A percentile compares a stretch with the other conserved stretches of the same genome.
Conservation (phyloP, 2,329 filamentous ascomycete species). For the Peltaster fructicola region DNA sequence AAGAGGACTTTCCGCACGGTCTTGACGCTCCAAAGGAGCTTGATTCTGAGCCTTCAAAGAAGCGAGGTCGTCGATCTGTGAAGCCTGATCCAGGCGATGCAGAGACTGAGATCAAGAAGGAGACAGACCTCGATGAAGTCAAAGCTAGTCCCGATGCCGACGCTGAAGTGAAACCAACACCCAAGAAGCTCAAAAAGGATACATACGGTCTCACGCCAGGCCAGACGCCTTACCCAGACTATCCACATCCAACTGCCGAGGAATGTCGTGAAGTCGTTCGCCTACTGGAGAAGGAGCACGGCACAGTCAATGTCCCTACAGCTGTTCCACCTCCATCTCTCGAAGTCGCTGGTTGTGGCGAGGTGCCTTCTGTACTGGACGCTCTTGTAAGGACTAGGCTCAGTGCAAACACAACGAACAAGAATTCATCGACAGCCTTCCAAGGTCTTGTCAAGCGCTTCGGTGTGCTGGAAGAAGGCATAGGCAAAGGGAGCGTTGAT, state of each 20-base stretch:
- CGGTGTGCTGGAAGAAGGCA: constrained; percentile 42
- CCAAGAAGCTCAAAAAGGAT: constrained; percentile 25
- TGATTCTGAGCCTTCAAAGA: constrained; percentile 10
- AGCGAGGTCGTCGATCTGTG: constrained; percentile 10
- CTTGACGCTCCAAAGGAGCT: constrained; percentile 9
- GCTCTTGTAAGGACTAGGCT: constrained; percentile 45
- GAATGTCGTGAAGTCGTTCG: constrained; percentile 53
- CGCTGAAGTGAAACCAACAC: constrained; percentile 10
- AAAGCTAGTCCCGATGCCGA: constrained; percentile 8
- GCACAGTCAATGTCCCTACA: constrained; percentile 44
- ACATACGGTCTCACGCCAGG: constrained; percentile 30
- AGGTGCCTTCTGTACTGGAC: constrained; percentile 47
- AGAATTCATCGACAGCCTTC: constrained; percentile 49
- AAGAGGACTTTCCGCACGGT: constrained; percentile 16
- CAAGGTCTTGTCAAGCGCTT: constrained; percentile 46
- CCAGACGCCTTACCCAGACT: constrained; percentile 50
- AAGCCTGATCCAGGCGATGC: no score
- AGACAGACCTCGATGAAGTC: constrained; percentile 4
- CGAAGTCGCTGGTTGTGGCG: constrained; percentile 51
- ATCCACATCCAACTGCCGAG: constrained; percentile 43
- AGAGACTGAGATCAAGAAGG: constrained; percentile 3
- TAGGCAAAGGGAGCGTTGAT: constrained; percentile 54
- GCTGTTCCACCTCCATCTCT: constrained; percentile 52
- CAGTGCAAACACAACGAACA: constrained; percentile 41
- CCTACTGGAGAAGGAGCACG: constrained; percentile 49